Evolutionary conservation across 208 protist species (phyloP), one percentile per base, ranked within the genome.

Genomic region (Wallacemonas sp.): DNA sequence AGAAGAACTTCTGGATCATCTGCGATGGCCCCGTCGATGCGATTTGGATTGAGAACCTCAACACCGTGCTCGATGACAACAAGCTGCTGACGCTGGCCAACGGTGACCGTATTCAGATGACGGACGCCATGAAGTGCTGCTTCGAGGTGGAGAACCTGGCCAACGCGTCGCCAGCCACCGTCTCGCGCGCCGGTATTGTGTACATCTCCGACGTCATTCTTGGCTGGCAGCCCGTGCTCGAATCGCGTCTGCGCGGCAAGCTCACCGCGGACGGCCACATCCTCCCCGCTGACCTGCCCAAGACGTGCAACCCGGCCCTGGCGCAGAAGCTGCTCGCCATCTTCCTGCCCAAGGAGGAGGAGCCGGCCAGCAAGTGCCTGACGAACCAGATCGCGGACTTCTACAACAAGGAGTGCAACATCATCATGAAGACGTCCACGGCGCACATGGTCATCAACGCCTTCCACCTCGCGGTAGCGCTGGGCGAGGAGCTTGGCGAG

Each of bases 41-140:
- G 29, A 98, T 99, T 73, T 99, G 97, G 98, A 99, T 99, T 86
- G 98, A 99, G 84, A 99, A 99, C 83, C 79, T 99, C 16, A 99
- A 99, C 84, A 99, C 98, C 1, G 98, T 99, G 49, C 90, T 99
- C 14, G 98, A 99, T 76, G 98, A 99, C 82, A 99, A 99, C 91
- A 99, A 99, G 74, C 85, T 98, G 64, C 85, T 99, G n/a, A 99
- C 98, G 21, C 82, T 99, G 8, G 97, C 98, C 24, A 99, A 99
- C 72, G 97, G 97, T 61, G 98, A 99, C 70, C 91, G 98, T 44
- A 96, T 99, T 72, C 94, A 97, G 65, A 99, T 99, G 98, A 90
- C 91, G 23, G 86, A 97, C 65, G 96, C 94, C 46, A 94, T 98
- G 85, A 98, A 98, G 83, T 93, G 97, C 67, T 94, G 97, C 76